Evolutionary conservation across 2,329 filamentous ascomycete species (phyloP).

Genomic region (Thielaviopsis ethacetica): DNA sequence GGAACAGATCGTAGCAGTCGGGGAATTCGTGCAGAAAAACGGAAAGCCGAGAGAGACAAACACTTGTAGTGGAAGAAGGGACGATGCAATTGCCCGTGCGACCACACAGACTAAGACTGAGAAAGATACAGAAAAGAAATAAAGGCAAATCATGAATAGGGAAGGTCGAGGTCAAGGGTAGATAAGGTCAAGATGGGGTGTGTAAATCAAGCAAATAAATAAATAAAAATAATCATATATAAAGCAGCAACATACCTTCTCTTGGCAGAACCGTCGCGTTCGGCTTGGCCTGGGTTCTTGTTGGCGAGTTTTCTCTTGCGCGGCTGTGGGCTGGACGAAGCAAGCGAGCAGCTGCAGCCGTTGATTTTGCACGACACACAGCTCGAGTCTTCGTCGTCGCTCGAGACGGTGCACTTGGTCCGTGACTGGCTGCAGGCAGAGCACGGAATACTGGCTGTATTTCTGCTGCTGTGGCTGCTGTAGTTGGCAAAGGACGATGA

Average conservation of each 20-base stretch:
- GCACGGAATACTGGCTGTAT: slow-evolving; percentile 38
- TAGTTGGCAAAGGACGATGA: slow-evolving; percentile 6
- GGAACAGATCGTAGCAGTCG: background rate
- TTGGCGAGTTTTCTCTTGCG: slow-evolving; percentile 65
- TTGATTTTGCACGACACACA: slow-evolving; percentile 67
- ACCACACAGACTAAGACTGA: slow-evolving; percentile 3
- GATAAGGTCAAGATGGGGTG: background rate
- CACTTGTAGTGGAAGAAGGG: background rate
- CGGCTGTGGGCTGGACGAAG: slow-evolving; percentile 52
- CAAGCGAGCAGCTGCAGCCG: slow-evolving; percentile 63
- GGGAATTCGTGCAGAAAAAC: background rate
- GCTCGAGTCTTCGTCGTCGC: slow-evolving; percentile 52
- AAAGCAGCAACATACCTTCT: slow-evolving; percentile 41
- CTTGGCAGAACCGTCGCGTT: slow-evolving; percentile 45
- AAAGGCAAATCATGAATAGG: background rate
- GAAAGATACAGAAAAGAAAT: background rate
- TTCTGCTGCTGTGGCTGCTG: slow-evolving; percentile 19
- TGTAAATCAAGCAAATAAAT: background rate
- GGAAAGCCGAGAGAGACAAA: background rate
- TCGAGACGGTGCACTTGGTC: slow-evolving; percentile 52
- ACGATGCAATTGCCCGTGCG: background rate
- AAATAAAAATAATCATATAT: background rate
- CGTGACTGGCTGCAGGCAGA: slow-evolving; percentile 61
- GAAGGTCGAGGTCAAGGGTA: background rate
- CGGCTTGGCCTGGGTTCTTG: slow-evolving; percentile 24